Conservation (phyloP, 2,329 filamentous ascomycete species). For the Penicillium sp. region DNA sequence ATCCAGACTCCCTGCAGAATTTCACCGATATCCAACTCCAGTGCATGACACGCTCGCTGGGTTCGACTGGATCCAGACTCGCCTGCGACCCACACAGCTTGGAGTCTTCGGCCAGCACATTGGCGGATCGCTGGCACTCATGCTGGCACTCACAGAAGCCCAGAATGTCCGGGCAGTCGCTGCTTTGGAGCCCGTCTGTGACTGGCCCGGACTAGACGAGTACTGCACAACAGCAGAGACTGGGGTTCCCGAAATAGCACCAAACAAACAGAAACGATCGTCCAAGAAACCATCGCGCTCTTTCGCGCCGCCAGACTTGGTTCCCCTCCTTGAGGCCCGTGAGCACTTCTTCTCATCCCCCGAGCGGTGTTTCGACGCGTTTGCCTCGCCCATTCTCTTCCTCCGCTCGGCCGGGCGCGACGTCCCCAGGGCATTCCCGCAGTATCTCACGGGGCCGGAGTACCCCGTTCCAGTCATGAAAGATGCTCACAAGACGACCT, state of each 20-base stretch:
- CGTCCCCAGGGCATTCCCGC: constrained; percentile 34
- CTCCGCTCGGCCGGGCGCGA: constrained; percentile 43
- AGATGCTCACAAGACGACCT: constrained; percentile 1
- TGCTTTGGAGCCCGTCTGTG: constrained; percentile 36
- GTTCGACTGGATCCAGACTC: constrained; percentile 39
- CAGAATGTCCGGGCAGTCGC: constrained; percentile 34
- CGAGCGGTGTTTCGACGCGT: constrained; percentile 44
- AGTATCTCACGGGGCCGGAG: constrained; percentile 34
- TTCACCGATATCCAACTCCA: constrained; percentile 37
- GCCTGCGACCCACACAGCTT: constrained; percentile 31
- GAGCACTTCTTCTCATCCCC: constrained; percentile 37
- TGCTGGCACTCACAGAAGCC: constrained; percentile 44
- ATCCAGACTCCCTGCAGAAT: constrained; percentile 1
- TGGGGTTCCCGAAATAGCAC: not conserved
- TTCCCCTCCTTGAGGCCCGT: constrained; percentile 37
- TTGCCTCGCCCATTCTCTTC: constrained; percentile 45
- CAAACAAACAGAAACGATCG: constrained; percentile 2
- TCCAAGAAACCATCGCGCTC: constrained; percentile 5
- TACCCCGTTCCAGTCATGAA: constrained; percentile 35
- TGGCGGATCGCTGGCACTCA: constrained; percentile 43
- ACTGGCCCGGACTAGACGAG: constrained; percentile 44
- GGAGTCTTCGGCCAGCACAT: constrained; percentile 36
- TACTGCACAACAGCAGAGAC: constrained; percentile 27
- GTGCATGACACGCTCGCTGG: constrained; percentile 41
- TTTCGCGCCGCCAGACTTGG: constrained; percentile 30